Conservation (phyloP, 2,329 filamentous ascomycete species). For the Aspergillus melleus region DNA sequence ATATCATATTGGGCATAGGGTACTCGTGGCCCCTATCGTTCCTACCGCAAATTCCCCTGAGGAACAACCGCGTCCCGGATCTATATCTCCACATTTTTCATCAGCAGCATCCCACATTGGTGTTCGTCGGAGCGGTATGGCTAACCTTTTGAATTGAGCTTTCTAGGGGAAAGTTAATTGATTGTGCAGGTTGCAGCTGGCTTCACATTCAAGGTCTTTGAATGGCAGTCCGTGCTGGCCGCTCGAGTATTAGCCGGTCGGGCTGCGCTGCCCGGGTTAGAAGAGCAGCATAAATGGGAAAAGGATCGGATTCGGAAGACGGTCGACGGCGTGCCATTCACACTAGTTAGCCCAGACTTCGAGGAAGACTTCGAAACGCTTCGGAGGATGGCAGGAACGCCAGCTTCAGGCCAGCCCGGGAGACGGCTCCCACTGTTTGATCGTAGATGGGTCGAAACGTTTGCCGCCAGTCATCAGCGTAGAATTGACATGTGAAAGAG, state of each 20-base stretch:
- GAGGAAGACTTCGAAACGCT: constrained; percentile 61
- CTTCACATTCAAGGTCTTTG: constrained; percentile 65
- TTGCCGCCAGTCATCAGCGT: not conserved
- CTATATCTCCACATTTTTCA: constrained; percentile 25
- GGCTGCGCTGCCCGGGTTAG: constrained; percentile 48
- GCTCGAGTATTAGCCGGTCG: constrained; percentile 59
- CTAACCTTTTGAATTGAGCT: no score
- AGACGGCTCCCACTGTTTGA: not conserved
- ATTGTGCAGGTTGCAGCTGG: constrained; percentile 9
- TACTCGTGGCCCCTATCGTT: constrained; percentile 63
- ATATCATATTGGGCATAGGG: constrained; percentile 64
- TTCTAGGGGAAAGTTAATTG: no score
- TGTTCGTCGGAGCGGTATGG: constrained; percentile 36
- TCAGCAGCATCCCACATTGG: constrained; percentile 18
- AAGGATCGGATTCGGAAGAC: constrained; percentile 4
- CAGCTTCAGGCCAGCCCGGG: not conserved
- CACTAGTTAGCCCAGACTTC: constrained; percentile 58
- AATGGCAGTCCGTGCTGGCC: constrained; percentile 64
- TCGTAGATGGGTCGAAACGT: not conserved
- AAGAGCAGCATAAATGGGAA: constrained; percentile 59
- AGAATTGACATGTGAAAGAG: not conserved
- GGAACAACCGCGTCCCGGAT: constrained; percentile 18
- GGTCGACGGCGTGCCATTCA: constrained; percentile 39
- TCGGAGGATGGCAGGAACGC: constrained; percentile 36
- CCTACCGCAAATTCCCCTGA: constrained; percentile 43